Base-by-base conservation (phyloP, 345 rosid species). In the Aurinia saxatilis region DNA sequence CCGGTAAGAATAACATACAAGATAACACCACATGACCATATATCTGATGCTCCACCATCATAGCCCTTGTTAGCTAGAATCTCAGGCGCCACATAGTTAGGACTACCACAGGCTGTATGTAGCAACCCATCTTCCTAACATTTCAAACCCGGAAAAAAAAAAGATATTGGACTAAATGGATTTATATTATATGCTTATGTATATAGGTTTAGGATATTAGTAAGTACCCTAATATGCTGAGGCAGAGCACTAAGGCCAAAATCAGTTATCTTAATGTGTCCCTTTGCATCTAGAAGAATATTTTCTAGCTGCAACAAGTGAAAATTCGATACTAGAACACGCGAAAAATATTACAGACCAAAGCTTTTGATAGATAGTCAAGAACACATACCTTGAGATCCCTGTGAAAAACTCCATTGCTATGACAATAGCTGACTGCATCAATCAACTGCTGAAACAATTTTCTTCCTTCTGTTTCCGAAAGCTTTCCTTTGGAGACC, bases 221-320 rank as follows among this genome's bases (percentile, higher is more conserved):
- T 10, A 56, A 50, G 13, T 79, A 92, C 98, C 93, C 89, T 80
- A 57, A 75, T 72, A 78, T 88, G 95, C 55, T 83, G 87, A 30
- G 96, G 85, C 48, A 92, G 64, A 18, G 98, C 96, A 66, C 98
- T 92, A 59, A 92, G 96, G 52, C 96, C 96, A 55, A 92, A 92
- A 73, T 92, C 96, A 30, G 95, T 66, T 73, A 92, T 89, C 79
- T 92, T 92, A 37, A 92, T 83, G 67, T 78, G 78, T 4, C 93
- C 96, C 38, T 80, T 73, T 18, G 89, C 75, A 75, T 89, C 98
- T 39, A 92, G 66, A 56, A 92, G 84, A 72, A 89, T 58, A 47
- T 92, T 92, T 79, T 92, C 98, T 45, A 83, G 81, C 96, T 92
- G 84, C 71, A 79, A 21, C 1, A 47, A 12, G 8, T 10, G 7